These are phyloP conservation scores for Hippophae rhamnoides DNA, from an alignment of 306 rosid genomes.

Conservation along the genomic window DNA sequence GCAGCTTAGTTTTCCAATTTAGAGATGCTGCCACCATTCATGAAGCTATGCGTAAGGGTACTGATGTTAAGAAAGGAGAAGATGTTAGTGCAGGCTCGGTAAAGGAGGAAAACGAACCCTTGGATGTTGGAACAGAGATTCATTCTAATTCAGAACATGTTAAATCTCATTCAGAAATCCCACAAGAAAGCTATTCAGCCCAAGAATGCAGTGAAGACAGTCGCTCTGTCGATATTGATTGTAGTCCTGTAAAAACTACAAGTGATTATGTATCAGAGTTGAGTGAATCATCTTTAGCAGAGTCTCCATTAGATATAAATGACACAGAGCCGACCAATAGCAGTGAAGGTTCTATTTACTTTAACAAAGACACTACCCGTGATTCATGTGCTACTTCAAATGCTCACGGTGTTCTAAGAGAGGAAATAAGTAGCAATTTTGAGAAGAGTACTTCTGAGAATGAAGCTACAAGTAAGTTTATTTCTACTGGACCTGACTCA, in stretches of 20 bases:
- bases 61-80: constrained; percentile 28
- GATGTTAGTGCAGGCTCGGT: neutral
- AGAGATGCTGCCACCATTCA: constrained; percentile 14
- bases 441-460: constrained; percentile 3
- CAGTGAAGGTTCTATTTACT: constrained; percentile 1
- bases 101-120: neutral
- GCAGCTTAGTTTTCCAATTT: constrained; percentile 49
- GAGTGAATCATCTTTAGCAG: neutral
- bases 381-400: neutral
- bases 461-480: constrained; percentile 3
- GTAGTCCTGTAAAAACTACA: neutral
- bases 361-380: constrained; percentile 3
- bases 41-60: neutral
- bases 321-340: neutral
- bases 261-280: neutral
- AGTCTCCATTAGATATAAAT: neutral
- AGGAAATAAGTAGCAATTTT: neutral
- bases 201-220: constrained; percentile 9
- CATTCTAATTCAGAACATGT: constrained; percentile 19
- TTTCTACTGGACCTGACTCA: constrained; percentile 16
- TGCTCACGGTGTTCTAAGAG: neutral
- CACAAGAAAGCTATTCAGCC: constrained; percentile 1
- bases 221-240: constrained; percentile 14
- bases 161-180: constrained; percentile 16
- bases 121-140: constrained; percentile 6